phyloP scores from a whole-genome alignment of 2,329 filamentous ascomycete species.

The Stemphylium beticola region DNA sequence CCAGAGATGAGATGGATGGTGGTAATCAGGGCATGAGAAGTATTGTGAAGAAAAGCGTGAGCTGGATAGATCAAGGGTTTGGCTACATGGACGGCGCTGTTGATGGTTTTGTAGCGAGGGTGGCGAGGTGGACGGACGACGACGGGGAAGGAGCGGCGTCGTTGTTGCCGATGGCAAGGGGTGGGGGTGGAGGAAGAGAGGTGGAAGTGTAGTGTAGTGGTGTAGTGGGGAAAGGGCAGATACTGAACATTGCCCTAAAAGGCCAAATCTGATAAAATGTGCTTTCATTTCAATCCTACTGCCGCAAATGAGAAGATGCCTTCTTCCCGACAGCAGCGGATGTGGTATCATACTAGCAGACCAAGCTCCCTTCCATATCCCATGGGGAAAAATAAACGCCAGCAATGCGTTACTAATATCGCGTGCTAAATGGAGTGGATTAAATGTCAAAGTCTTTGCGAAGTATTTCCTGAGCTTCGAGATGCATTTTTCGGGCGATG shows the following conservation, averaged over 20 bases:
- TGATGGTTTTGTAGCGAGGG: background rate
- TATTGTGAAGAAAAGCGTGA: background rate
- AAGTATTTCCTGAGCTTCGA: constrained; percentile 12
- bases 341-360: background rate
- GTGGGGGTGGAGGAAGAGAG: background rate
- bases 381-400: background rate
- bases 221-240: too few species aligned
- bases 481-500: constrained; percentile 45
- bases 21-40: too few species aligned
- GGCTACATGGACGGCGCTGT: constrained; percentile 2
- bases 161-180: constrained; percentile 9
- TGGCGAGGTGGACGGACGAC: constrained; percentile 7
- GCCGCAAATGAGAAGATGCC: background rate
- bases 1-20: background rate
- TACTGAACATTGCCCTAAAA: too few species aligned
- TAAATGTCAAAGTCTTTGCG: constrained; percentile 13
- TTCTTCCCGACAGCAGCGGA: too few species aligned
- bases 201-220: too few species aligned
- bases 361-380: background rate
- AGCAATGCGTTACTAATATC: background rate
- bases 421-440: background rate
- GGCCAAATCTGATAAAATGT: too few species aligned
- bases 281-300: too few species aligned
- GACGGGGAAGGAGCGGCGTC: constrained; percentile 3
- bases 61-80: background rate